Evolutionary conservation across 306 rosid genomes (phyloP).

Genomic region (Luffa acutangula): DNA sequence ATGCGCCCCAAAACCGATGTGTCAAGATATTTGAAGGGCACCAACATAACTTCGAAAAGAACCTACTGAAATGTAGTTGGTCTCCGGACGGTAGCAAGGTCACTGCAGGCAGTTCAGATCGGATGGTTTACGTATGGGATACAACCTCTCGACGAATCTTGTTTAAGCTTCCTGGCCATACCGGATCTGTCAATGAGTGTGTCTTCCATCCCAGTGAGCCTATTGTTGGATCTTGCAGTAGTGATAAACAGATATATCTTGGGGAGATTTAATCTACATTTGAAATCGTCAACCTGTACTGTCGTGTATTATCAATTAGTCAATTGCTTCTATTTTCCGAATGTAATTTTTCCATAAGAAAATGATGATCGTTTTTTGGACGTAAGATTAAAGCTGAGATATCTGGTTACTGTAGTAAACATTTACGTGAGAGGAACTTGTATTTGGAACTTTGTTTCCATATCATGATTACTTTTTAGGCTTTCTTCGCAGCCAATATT

Average conservation of each 20-base stretch:
- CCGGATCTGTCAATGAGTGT: conserved; percentile 73
- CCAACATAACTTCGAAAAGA: conserved; percentile 89
- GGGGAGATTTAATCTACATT: conserved; percentile 61
- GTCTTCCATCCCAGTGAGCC: conserved; percentile 78
- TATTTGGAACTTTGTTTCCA: not conserved
- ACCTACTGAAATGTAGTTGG: conserved; percentile 81
- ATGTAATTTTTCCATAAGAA: not conserved
- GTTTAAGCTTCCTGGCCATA: conserved; percentile 93
- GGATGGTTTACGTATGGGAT: conserved; percentile 90
- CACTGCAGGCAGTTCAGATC: conserved; percentile 84
- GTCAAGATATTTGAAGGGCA: conserved; percentile 93
- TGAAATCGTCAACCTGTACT: not conserved
- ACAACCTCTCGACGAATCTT: conserved; percentile 79
- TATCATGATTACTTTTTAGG: not conserved
- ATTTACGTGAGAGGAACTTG: not conserved
- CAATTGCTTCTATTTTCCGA: not conserved
- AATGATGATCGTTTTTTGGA: not conserved
- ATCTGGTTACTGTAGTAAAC: not conserved
- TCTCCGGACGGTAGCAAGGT: conserved; percentile 94
- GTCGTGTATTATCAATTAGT: not conserved
- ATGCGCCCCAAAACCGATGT: conserved; percentile 90
- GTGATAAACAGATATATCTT: conserved; percentile 81
- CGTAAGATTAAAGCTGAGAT: not conserved
- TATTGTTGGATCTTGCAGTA: conserved; percentile 72
- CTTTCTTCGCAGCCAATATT: not conserved